These are phyloP conservation scores for Hemisphaericaspora lyxosophila DNA, from an alignment of 1,139 yeast genomes.

Conservation along the genomic window DNA sequence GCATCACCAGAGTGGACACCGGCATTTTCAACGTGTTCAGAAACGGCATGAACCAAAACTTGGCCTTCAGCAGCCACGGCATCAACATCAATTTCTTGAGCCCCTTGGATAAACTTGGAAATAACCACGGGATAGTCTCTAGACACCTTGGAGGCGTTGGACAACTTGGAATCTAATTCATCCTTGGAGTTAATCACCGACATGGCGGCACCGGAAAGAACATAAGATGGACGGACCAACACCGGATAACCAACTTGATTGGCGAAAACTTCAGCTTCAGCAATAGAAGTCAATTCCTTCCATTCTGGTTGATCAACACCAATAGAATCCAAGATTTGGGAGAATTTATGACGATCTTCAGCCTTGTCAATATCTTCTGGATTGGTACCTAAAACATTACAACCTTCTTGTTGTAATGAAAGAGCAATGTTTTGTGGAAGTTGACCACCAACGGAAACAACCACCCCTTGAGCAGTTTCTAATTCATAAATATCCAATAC, in stretches of 20 bases:
- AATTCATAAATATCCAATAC: slow-evolving; percentile 96
- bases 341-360: slow-evolving; percentile 97
- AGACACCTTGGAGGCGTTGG: slow-evolving; percentile 87
- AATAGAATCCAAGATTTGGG: slow-evolving; percentile 87
- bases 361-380: slow-evolving; percentile 97
- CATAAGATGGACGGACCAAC: slow-evolving; percentile 95
- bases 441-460: slow-evolving; percentile 97
- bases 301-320: slow-evolving; percentile 95
- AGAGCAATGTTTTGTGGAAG: slow-evolving; percentile 96
- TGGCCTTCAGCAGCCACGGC: slow-evolving; percentile 90
- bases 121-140: slow-evolving; percentile 97
- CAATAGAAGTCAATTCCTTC: slow-evolving; percentile 89
- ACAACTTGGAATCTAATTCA: slow-evolving; percentile 78
- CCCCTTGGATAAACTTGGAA: slow-evolving; percentile 92
- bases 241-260: slow-evolving; percentile 90
- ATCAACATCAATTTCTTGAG: slow-evolving; percentile 95
- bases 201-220: slow-evolving; percentile 98
- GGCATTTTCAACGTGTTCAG: slow-evolving; percentile 98
- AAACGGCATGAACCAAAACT: slow-evolving; percentile 89
- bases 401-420: slow-evolving; percentile 75
- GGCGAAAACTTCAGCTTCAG: slow-evolving; percentile 85
- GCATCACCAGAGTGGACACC: slow-evolving; percentile 99
- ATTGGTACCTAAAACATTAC: slow-evolving; percentile 87
- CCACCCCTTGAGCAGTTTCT: slow-evolving; percentile 86
- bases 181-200: slow-evolving; percentile 76